Conservation (phyloP, 2,329 filamentous ascomycete genomes). For the Trichoderma koningii region DNA sequence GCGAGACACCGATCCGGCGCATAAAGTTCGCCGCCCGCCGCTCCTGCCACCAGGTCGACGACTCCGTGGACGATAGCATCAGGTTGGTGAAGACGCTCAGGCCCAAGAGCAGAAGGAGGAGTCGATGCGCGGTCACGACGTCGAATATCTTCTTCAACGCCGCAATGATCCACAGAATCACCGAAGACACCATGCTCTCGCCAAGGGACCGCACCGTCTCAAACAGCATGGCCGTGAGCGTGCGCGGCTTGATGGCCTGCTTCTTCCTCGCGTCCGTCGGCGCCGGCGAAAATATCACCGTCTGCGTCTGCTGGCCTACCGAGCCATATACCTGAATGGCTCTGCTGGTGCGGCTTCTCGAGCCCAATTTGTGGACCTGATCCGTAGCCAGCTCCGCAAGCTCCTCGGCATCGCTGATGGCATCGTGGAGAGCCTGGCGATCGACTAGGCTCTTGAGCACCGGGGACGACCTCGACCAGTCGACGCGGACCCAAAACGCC, state of each 20-base stretch:
- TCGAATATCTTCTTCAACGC: slow-evolving; percentile 66
- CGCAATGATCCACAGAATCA: slow-evolving; percentile 77
- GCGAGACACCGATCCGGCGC: slow-evolving; percentile 74
- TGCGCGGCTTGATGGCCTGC: slow-evolving; percentile 62
- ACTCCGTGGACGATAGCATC: slow-evolving; percentile 72
- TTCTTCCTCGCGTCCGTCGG: slow-evolving; percentile 52
- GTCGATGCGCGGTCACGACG: slow-evolving; percentile 69
- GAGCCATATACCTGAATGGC: slow-evolving; percentile 79
- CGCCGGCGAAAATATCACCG: slow-evolving; percentile 60
- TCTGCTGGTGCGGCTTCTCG: slow-evolving; percentile 72
- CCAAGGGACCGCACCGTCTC: slow-evolving; percentile 73
- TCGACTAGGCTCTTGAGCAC: slow-evolving; percentile 64
- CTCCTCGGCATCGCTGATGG: slow-evolving; percentile 70
- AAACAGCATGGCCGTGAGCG: slow-evolving; percentile 68
- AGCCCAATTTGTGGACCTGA: slow-evolving; percentile 73
- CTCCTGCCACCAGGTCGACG: slow-evolving; percentile 82
- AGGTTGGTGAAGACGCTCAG: slow-evolving; percentile 73
- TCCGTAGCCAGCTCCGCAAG: slow-evolving; percentile 75
- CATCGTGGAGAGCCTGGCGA: slow-evolving; percentile 73
- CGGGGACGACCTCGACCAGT: slow-evolving; percentile 73
- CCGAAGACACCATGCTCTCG: slow-evolving; percentile 71
- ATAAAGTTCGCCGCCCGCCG: slow-evolving; percentile 79
- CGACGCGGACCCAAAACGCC: slow-evolving; percentile 82
- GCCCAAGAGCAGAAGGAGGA: slow-evolving; percentile 70
- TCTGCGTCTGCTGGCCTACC: slow-evolving; percentile 68